These are phyloP conservation scores for Xylaria acuta DNA, from an alignment of 495 filamentous ascomycete species.

Conservation along the genomic window DNA sequence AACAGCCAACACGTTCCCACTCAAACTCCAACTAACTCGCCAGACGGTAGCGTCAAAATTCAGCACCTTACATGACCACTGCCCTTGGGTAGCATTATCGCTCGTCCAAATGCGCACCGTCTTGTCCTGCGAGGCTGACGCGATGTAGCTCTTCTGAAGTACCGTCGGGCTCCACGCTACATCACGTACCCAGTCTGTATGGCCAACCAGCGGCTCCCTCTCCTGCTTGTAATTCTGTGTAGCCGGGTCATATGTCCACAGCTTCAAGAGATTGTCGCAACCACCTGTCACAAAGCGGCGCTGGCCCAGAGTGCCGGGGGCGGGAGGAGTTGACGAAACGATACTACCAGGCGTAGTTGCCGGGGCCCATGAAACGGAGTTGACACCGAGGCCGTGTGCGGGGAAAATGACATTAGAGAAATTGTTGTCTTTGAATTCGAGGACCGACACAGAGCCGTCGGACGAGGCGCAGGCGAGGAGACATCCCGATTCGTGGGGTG, in stretches of 20 bases:
- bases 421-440: constrained; percentile 97
- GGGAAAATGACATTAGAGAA: constrained; percentile 83
- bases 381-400: constrained; percentile 91
- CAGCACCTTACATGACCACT: constrained; percentile 85
- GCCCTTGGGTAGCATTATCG: constrained; percentile 61
- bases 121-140: constrained; percentile 92
- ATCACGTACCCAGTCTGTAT: constrained; percentile 97
- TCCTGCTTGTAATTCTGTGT: constrained; percentile 60
- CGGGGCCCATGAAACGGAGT: constrained; percentile 94
- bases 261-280: constrained; percentile 88
- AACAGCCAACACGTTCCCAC: constrained; percentile 95
- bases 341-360: constrained; percentile 78
- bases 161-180: constrained; percentile 96
- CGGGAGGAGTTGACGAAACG: constrained; percentile 68
- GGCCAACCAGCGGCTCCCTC: constrained; percentile 68
- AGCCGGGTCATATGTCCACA: constrained; percentile 71
- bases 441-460: constrained; percentile 89
- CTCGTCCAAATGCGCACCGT: constrained; percentile 96
- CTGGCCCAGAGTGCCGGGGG: constrained; percentile 61
- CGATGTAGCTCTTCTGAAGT: constrained; percentile 93
- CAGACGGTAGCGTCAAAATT: constrained; percentile 89
- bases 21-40: constrained; percentile 97
- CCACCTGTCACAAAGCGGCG: constrained; percentile 92
- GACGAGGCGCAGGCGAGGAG: constrained; percentile 92
- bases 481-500: constrained; percentile 94